These are phyloP conservation scores for Hypoxylon fragiforme DNA, from an alignment of 495 filamentous ascomycete species.

Conservation along the genomic window DNA sequence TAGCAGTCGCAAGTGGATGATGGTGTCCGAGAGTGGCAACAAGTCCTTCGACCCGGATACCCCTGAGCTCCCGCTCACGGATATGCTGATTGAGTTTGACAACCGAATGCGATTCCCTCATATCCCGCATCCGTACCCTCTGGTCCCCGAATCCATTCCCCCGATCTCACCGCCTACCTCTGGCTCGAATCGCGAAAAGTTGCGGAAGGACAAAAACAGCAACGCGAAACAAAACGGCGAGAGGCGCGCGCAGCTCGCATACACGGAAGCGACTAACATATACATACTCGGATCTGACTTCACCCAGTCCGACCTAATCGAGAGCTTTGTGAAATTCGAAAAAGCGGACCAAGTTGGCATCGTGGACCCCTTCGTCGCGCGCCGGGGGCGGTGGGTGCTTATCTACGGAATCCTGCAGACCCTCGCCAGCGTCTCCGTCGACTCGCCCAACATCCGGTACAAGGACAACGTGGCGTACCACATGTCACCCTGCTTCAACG, in stretches of 20 bases:
- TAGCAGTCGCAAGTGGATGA: conserved; percentile 62
- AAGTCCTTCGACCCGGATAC: conserved; percentile 63
- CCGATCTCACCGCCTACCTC: conserved; percentile 30
- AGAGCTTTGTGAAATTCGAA: conserved; percentile 66
- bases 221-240: conserved; percentile 32
- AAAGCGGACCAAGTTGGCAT: conserved; percentile 55
- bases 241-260: conserved; percentile 60
- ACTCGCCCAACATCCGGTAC: conserved; percentile 62
- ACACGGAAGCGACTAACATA: conserved; percentile 71
- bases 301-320: conserved; percentile 58
- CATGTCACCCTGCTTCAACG: conserved; percentile 60
- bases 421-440: conserved; percentile 67
- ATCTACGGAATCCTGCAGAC: conserved; percentile 74
- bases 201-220: conserved; percentile 43
- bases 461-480: conserved; percentile 65
- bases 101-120: conserved; percentile 64
- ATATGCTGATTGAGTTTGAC: conserved; percentile 70
- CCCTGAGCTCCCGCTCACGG: conserved; percentile 62
- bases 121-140: conserved; percentile 70
- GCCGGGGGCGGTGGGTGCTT: conserved; percentile 71
- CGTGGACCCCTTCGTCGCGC: conserved; percentile 60
- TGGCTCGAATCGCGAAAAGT: conserved; percentile 30
- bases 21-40: conserved; percentile 55
- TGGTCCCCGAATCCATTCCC: conserved; percentile 59
- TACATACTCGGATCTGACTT: conserved; percentile 61